Base-by-base conservation (phyloP, 1,284 basidiomycete species). In the Ustilago esculenta region DNA sequence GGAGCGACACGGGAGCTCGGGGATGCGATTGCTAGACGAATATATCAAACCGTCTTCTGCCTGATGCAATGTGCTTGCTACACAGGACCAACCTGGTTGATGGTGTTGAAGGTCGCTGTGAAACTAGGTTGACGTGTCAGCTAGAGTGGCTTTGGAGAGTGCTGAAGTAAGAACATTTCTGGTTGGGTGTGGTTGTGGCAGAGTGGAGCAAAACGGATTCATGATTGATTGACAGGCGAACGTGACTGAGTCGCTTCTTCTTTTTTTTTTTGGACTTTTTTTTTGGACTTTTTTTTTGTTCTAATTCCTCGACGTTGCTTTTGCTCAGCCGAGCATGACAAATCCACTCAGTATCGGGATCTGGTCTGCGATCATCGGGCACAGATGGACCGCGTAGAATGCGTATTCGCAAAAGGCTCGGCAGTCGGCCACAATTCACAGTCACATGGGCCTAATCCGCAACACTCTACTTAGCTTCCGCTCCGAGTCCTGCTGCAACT, bases 321-420 rank as follows among this genome's bases (percentile, higher is more conserved):
- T n/a, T 54, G 56, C 43, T 59, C 44, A 59, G 56, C 46, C 39
- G 44, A 59, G 49, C 56, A 59, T 59, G 56, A 59, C 56, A 59
- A 52, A 59, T 39, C 49, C 34, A 45, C 12, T n/a, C n/a, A n/a
- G n/a, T n/a, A n/a, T n/a, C n/a, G n/a, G n/a, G n/a, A n/a, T n/a
- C n/a, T n/a, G n/a, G n/a, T n/a, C n/a, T n/a, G n/a, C n/a, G n/a
- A n/a, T n/a, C n/a, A n/a, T n/a, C n/a, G n/a, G n/a, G n/a, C n/a
- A n/a, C n/a, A n/a, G n/a, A n/a, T n/a, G n/a, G n/a, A n/a, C n/a
- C n/a, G n/a, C n/a, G n/a, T n/a, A n/a, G n/a, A n/a, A n/a, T n/a
- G n/a, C n/a, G n/a, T n/a, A n/a, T n/a, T n/a, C n/a, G n/a, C n/a
- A 34, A 41, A 27, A 41, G 5, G 9, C 23, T 41, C 39, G 39